Conservation (phyloP, 805 yeast genomes). For the Yarrowia deformans region DNA sequence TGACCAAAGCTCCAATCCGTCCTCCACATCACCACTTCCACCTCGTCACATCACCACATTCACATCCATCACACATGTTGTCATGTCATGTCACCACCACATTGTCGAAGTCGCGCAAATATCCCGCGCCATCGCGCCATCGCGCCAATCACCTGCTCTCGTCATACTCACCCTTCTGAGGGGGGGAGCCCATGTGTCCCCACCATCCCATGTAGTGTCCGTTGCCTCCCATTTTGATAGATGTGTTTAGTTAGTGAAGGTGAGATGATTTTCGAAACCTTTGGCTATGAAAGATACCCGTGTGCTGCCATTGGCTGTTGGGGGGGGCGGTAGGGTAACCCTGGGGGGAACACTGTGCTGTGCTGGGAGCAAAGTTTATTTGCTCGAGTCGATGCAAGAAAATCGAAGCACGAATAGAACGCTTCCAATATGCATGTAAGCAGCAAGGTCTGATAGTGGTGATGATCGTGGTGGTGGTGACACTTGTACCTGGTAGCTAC, state of each 20-base stretch:
- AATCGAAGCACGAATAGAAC: slow-evolving; percentile 9
- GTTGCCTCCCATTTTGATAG: slow-evolving; percentile 66
- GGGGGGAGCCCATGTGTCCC: slow-evolving; percentile 76
- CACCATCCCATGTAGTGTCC: slow-evolving; percentile 95
- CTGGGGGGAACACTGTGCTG: background rate
- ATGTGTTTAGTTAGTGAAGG: slow-evolving; percentile 38
- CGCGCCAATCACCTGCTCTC: background rate
- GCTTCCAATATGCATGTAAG: slow-evolving; percentile 19
- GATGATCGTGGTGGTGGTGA: too few relatives aligned
- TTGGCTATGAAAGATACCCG: slow-evolving; percentile 35
- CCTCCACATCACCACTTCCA: too few relatives aligned
- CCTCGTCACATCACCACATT: too few relatives aligned
- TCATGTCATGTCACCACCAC: too few relatives aligned
- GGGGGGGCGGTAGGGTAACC: slow-evolving; percentile 25
- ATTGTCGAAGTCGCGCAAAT: too few relatives aligned
- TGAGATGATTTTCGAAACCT: slow-evolving; percentile 37
- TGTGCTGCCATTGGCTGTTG: slow-evolving; percentile 24
- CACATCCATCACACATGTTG: too few relatives aligned
- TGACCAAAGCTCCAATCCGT: too few relatives aligned
- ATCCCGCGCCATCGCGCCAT: too few relatives aligned
- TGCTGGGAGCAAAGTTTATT: background rate
- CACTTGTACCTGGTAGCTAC: too few relatives aligned
- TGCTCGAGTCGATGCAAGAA: background rate
- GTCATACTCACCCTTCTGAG: slow-evolving; percentile 43
- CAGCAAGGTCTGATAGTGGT: background rate